Base-by-base conservation (phyloP, 2,329 filamentous ascomycete species). In the Nannizziopsis arthrosporioides region DNA sequence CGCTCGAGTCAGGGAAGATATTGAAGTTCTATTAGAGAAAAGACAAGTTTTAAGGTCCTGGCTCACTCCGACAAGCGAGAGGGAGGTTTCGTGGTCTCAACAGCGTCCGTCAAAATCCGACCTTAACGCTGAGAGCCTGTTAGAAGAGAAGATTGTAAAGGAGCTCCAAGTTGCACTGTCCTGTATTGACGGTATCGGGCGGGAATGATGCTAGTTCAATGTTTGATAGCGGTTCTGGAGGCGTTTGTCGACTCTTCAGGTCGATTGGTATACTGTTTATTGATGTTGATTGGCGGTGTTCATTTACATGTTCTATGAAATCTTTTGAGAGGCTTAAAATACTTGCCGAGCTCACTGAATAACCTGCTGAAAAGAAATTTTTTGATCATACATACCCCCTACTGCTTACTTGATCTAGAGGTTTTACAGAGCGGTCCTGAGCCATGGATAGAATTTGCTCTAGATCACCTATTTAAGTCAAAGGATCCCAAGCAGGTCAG, bases 1-100 rank as follows among this genome's bases (percentile, higher is more conserved):
- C 10, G 73, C 74, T 0, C 73, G 73, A 1, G 75, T 93, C 41
- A 75, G 83, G 54, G 89, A 94, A 61, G 87, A 92, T 57, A 78
- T 93, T 4, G 86, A 94, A 55, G 85, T 84, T 55, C 86, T 86
- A 74, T 68, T 95, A 32, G 75, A 78, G 22, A 81, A 81, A 46
- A 75, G 80, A 50, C 78, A 79, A 55, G 69, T 82, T 47, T 69
- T 95, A 48, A 75, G 82, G 45, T 81, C 86, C 54, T 74, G 84
- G 22, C 76, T 94, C 42, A 72, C 89, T 44, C 80, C 88, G 0
- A 73, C 84, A 15, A 85, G 78, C 22, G 76, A 82, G 57, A 77
- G 82, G 52, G 88, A 94, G 66, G 71, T 76, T 38, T 81, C 81
- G 54, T 81, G 76, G 68, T 61, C 63, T 10, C 71, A 65, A 51